Base-by-base conservation (phyloP, 495 filamentous ascomycete species). In the Neurospora africana region DNA sequence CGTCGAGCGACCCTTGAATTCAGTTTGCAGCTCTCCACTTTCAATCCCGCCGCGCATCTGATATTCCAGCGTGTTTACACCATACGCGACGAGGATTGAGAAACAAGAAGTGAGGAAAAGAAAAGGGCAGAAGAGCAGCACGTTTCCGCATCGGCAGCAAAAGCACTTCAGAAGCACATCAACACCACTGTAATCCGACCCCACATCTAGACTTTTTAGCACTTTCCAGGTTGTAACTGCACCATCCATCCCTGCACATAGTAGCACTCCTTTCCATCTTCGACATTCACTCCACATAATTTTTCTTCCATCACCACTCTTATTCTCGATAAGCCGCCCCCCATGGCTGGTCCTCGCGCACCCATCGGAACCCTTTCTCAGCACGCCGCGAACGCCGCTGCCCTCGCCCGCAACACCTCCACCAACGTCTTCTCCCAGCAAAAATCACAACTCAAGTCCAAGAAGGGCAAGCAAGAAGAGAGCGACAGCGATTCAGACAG, bases 331-430 rank as follows among this genome's bases (percentile, higher is more conserved):
- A 72, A 71, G 69, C 33, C 8, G 43, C 11, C 44, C 71, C 69
- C 72, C 19, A 82, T 82, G 81, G 75, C 79, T 67, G 78, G 78
- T 73, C 79, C 80, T 36, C 76, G 74, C 69, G 78, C 78, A 69
- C 79, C 75, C 74, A 69, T 80, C 71, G 77, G 77, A 69, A 78
- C 76, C 33, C 74, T 80, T 13, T 72, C 70, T 7, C 77, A 79
- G 69, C 81, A 82, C 70, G 75, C 75, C 33, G 69, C 74, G 19
- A 75, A 72, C 1, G 76, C 74, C 13, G 78, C 79, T 5, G 75
- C 61, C 67, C 75, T 82, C 23, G 74, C 72, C 41, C 75, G 75
- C 70, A 70, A 58, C 47, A 77, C 77, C 70, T 69, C 72, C 47
- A 67, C 72, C 47, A 68, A 68, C 40, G 65, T 71, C 68, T 76